phyloP scores from a whole-genome alignment of 495 filamentous ascomycete species.

The Tuber borchii region DNA sequence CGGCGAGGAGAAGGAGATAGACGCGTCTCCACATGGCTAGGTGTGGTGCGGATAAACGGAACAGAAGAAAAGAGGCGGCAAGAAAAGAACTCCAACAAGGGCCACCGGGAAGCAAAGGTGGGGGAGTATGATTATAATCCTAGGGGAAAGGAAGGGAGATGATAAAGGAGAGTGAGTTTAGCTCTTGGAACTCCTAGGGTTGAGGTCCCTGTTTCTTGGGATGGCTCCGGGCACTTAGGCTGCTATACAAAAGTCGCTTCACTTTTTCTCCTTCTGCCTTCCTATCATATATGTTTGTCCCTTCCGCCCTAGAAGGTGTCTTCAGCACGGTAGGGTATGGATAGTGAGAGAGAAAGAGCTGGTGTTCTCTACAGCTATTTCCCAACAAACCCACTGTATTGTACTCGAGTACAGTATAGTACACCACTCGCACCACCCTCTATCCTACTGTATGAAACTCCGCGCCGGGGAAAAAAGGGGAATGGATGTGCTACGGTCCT shows the following conservation, averaged over 20 bases:
- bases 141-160: not conserved
- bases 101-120: not conserved
- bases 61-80: constrained; percentile 22
- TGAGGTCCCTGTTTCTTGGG: not conserved
- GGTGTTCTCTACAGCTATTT: not conserved
- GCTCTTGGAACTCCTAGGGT: not conserved
- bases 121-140: not conserved
- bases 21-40: constrained; percentile 78
- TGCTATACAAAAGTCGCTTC: not conserved
- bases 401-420: too few species aligned
- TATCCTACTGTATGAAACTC: not conserved
- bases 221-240: not conserved
- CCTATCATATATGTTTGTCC: not conserved
- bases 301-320: not conserved
- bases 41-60: constrained; percentile 18
- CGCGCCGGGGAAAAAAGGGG: not conserved
- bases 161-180: not conserved
- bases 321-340: not conserved
- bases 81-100: constrained; percentile 33
- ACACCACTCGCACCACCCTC: not conserved
- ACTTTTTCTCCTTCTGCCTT: not conserved
- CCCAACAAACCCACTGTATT: not conserved
- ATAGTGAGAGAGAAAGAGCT: not conserved
- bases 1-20: constrained; percentile 73
- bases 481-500: not conserved